Evolutionary conservation across 2,329 filamentous ascomycete species (phyloP), one percentile per base, ranked within the genome.

Genomic region (Acephala macrosclerotiorum): DNA sequence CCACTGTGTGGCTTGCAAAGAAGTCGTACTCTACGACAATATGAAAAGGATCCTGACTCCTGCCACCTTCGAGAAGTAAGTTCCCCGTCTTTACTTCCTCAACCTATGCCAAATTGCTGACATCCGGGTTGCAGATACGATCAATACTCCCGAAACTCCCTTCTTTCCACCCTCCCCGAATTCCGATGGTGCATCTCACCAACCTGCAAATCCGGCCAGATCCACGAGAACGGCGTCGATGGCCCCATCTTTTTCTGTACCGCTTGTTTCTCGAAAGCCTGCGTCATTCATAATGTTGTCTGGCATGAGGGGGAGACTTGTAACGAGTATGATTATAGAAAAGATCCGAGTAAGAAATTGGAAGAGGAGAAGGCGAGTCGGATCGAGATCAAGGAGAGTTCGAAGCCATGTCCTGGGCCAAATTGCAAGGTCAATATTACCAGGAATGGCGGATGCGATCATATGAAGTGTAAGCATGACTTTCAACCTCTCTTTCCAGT

Each of bases 381-480:
- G 25, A 14, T 18, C 16, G 57, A 40, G 40, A 42, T 58, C 12
- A 42, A 40, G 57, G 57, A 16, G 38, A 14, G 14, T 22, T 25
- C 18, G 6, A 58, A 42, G 18, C 33, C 22, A 1, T 58, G 57
- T 58, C 57, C 57, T 1, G 57, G 57, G 9, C 22, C 22, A 12
- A n/a, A 22, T 2, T 58, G 57, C 42, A 42, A 42, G 36, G 57
- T 42, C 14, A 38, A 38, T 38, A 58, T 58, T 42, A 42, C 25
- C n/a, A 40, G 36, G 20, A 40, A 58, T 29, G 57, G 57, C 1
- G 57, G 57, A 4, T 58, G 57, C 42, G 57, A 58, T 45, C 57
- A 58, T 45, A 58, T 58, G 57, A 58, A 38, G 38, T 58, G 57
- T 42, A 25, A 53, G 49, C 18, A n/a, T n/a, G n/a, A n/a, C n/a